Base-by-base conservation (phyloP, 2,329 filamentous ascomycete species). In the Stagonosporopsis cucurbitacearum region DNA sequence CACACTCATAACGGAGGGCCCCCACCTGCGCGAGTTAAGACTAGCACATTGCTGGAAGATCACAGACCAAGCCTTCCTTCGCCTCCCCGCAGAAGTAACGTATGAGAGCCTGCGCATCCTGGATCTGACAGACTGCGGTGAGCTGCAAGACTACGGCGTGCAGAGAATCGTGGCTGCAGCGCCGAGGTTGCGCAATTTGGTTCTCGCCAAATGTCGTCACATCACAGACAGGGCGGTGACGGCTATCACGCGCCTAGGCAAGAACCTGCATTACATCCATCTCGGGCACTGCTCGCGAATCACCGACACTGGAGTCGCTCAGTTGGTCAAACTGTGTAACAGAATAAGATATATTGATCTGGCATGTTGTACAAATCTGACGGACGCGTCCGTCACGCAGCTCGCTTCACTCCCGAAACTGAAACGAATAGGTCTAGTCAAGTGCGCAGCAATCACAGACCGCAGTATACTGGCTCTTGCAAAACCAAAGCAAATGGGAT, bases 341-440 rank as follows among this genome's bases (percentile, higher is more conserved):
- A 87, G 95, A 22, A 98, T 99, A 64, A 86, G 95, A 51, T 99
- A 99, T 74, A 99, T 99, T 62, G 95, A 99, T 72, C 80, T 99
- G 39, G 95, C 95, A n/a, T 98, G 95, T 78, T 99, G 95, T 76
- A 86, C 85, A 13, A 88, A 91, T 65, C 80, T 99, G 58, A 98
- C 95, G 0, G 95, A 99, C 67, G 82, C 84, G 11, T 97, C 93
- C 20, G 89, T 99, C 15, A 89, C 85, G 59, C 88, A 91, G 61
- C 81, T 99, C 33, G 93, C 95, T 5, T 86, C 86, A 13, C 83
- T 99, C 6, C 95, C 95, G 3, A 99, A 99, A 76, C 81, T 99
- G 49, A 93, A 96, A 80, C 85, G 95, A 33, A 96, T 99, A 58
- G 95, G 95, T 0, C 79, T 99, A 49, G 95, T 99, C 50, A 99